Percentiles rank a stretch among this genome's conserved stretches.
These are phyloP conservation scores for Trypanosoma caninum DNA, from an alignment of 208 protist genomes.

Conservation along the genomic window DNA sequence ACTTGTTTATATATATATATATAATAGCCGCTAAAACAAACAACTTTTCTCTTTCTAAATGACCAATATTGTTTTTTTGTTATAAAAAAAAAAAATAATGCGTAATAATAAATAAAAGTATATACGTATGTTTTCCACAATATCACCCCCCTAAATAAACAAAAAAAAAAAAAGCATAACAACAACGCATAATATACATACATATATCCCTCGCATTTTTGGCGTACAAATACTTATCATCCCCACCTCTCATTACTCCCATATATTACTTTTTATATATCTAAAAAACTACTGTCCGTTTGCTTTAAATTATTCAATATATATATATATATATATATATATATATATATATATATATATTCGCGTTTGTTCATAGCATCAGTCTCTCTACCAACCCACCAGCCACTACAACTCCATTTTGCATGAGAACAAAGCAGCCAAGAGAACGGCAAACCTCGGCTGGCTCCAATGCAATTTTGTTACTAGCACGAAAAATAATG, in stretches of 20 bases:
- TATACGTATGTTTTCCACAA: no score
- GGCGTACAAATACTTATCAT: no score
- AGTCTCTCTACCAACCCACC: slow-evolving; percentile 69
- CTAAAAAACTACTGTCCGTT: no score
- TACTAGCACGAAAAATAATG: slow-evolving; percentile 53
- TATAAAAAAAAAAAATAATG: neutral
- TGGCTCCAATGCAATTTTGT: slow-evolving; percentile 58
- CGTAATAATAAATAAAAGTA: neutral
- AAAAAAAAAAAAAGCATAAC: slow-evolving; percentile 1
- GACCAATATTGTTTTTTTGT: no score
- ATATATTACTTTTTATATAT: neutral
- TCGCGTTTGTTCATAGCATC: slow-evolving; percentile 18
- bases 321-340: no score
- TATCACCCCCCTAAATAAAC: no score
- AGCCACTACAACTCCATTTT: slow-evolving; percentile 74
- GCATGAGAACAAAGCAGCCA: slow-evolving; percentile 78
- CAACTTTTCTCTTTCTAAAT: no score
- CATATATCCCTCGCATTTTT: no score
- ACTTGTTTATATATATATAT: no score
- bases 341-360: neutral
- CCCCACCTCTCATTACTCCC: no score
- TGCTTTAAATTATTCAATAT: no score
- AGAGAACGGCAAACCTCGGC: slow-evolving; percentile 69
- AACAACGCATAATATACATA: neutral
- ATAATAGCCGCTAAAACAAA: no score